Evolutionary conservation across 2,329 filamentous ascomycete species (phyloP).

Genomic region (Alternaria brassicae): DNA sequence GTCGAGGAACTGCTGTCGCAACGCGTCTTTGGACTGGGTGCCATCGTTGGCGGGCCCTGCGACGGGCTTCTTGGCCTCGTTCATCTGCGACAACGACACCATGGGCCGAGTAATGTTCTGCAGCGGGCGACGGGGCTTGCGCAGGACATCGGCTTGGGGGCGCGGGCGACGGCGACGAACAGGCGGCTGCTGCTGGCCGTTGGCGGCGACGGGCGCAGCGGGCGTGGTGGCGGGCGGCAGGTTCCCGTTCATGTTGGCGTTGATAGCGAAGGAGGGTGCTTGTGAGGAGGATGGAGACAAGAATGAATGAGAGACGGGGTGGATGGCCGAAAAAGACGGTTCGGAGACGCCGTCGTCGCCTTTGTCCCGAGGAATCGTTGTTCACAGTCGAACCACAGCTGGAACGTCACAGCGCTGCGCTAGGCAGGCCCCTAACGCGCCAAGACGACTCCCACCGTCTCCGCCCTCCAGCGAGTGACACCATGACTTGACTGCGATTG

Average conservation of each 20-base stretch:
- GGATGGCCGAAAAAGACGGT: slow-evolving; percentile 36
- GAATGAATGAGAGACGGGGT: slow-evolving; percentile 32
- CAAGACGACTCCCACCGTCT: slow-evolving; percentile 10
- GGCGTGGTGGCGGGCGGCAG: slow-evolving; percentile 28
- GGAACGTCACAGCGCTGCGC: slow-evolving; percentile 26
- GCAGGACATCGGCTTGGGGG: slow-evolving; percentile 49
- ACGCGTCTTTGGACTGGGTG: slow-evolving; percentile 27
- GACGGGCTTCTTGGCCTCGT: slow-evolving; percentile 30
- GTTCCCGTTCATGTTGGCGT: slow-evolving; percentile 30
- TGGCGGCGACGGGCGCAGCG: slow-evolving; percentile 37
- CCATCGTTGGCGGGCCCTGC: slow-evolving; percentile 16
- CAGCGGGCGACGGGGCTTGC: slow-evolving; percentile 42
- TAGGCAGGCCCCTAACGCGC: slow-evolving; percentile 13
- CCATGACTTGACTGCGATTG: slow-evolving; percentile 3
- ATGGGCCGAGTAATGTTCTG: slow-evolving; percentile 44
- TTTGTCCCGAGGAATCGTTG: slow-evolving; percentile 8
- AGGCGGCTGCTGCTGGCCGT: slow-evolving; percentile 42
- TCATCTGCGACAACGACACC: slow-evolving; percentile 45
- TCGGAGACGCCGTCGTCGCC: slow-evolving; percentile 14
- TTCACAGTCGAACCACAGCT: slow-evolving; percentile 10
- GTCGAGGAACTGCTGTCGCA: slow-evolving; percentile 37
- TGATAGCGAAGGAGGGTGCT: slow-evolving; percentile 26
- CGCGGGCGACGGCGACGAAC: slow-evolving; percentile 43
- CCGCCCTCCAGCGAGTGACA: slow-evolving; percentile 16
- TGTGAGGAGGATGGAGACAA: slow-evolving; percentile 22